phyloP scores from a whole-genome alignment of 345 rosid species.

The Populus nigra region DNA sequence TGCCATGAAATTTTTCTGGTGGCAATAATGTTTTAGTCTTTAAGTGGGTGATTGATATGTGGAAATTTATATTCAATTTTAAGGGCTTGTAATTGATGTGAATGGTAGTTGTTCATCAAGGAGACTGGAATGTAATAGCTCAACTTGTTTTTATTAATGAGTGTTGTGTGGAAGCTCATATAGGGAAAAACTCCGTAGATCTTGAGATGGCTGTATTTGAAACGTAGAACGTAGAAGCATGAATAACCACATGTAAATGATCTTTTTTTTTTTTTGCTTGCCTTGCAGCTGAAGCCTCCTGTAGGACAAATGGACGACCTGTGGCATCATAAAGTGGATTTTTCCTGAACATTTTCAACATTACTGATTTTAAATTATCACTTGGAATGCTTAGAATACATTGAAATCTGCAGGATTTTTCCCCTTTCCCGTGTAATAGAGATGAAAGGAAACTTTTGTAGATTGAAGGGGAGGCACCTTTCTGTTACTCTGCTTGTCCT shows the following conservation, averaged over 20 bases:
- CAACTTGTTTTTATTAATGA: neutral
- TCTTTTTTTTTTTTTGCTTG: neutral
- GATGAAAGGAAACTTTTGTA: conserved; percentile 43
- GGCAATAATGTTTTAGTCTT: neutral
- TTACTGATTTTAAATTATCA: neutral
- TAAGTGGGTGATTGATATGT: neutral
- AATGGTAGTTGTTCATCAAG: neutral
- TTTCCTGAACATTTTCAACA: neutral
- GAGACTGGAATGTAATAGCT: neutral
- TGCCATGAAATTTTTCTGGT: neutral
- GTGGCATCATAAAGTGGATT: neutral
- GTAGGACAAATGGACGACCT: neutral
- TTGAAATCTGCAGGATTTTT: neutral
- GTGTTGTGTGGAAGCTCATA: neutral
- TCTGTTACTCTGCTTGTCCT: conserved; percentile 34
- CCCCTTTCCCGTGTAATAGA: conserved; percentile 1
- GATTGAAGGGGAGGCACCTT: conserved; percentile 40
- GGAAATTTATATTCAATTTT: neutral
- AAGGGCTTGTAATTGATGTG: too few relatives aligned
- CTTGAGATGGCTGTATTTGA: neutral
- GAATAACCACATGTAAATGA: neutral
- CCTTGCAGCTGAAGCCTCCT: conserved; percentile 1
- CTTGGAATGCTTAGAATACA: neutral
- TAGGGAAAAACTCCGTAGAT: neutral
- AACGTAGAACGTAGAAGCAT: neutral